A percentile compares a stretch with the other conserved stretches of the same genome.
These are phyloP conservation scores for Eleusine coracana DNA, from an alignment of 176 grass and related monocot genomes.

Conservation along the genomic window DNA sequence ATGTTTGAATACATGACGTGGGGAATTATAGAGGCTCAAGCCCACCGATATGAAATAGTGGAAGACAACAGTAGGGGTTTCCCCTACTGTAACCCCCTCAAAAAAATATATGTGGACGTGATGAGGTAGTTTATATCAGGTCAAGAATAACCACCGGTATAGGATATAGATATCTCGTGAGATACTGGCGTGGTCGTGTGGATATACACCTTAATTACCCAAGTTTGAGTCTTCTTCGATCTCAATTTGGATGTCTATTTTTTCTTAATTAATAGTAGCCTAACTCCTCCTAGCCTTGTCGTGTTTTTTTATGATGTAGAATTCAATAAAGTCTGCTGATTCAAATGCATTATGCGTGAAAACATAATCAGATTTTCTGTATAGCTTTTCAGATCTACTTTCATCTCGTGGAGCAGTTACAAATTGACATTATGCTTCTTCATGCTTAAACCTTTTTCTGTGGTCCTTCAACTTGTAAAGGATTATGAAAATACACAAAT, in stretches of 20 bases:
- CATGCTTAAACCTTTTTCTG: slow-evolving; percentile 24
- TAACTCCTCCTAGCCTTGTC: too few relatives aligned
- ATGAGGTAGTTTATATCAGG: neutral
- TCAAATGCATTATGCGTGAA: slow-evolving; percentile 4
- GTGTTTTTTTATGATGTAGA: neutral
- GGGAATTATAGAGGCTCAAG: too few relatives aligned
- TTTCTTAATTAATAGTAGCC: neutral
- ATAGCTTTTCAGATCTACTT: neutral
- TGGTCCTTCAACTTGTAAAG: neutral
- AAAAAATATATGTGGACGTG: neutral
- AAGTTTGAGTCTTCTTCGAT: too few relatives aligned
- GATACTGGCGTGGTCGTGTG: too few relatives aligned
- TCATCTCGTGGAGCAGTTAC: slow-evolving; percentile 4
- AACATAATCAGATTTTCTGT: slow-evolving; percentile 10
- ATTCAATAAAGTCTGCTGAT: slow-evolving; percentile 4
- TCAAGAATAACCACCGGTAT: slow-evolving; percentile 13
- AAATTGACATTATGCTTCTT: neutral
- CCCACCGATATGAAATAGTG: too few relatives aligned
- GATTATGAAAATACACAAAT: slow-evolving; percentile 6
- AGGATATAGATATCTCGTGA: neutral
- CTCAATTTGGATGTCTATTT: too few relatives aligned
- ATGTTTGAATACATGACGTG: too few relatives aligned
- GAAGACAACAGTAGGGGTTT: too few relatives aligned
- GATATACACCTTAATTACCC: too few relatives aligned
- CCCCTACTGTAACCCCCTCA: too few relatives aligned